These are phyloP conservation scores for Talinum fruticosum DNA, from an alignment of 148 eudicot species.

Conservation along the genomic window DNA sequence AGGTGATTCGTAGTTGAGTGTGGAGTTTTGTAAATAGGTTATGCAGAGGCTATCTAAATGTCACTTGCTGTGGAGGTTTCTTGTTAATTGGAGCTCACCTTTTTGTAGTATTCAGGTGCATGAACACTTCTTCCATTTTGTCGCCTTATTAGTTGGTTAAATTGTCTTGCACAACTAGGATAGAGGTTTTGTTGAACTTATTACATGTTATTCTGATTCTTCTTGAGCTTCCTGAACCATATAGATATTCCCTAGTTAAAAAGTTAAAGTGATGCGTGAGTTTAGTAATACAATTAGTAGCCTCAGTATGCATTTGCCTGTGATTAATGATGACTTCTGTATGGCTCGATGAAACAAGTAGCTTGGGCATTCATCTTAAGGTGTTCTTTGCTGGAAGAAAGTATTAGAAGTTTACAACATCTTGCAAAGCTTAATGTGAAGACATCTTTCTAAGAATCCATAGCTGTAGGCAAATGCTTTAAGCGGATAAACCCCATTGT, in stretches of 20 bases:
- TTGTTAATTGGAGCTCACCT: background rate
- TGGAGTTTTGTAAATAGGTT: background rate
- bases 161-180: background rate
- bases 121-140: background rate
- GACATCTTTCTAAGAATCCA: background rate
- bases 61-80: background rate
- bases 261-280: background rate
- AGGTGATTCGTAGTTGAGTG: background rate
- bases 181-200: background rate
- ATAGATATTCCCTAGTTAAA: background rate
- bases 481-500: too few relatives aligned
- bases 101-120: background rate
- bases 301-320: background rate
- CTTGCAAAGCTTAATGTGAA: background rate
- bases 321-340: background rate
- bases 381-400: background rate
- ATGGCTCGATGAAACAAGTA: background rate
- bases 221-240: background rate
- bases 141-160: background rate
- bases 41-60: background rate
- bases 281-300: background rate
- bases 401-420: too few relatives aligned
- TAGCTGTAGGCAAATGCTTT: background rate
- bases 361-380: background rate
- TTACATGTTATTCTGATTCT: background rate